Conservation (phyloP, 352 stramenopile genomes). For the Saprolegnia diclina region DNA sequence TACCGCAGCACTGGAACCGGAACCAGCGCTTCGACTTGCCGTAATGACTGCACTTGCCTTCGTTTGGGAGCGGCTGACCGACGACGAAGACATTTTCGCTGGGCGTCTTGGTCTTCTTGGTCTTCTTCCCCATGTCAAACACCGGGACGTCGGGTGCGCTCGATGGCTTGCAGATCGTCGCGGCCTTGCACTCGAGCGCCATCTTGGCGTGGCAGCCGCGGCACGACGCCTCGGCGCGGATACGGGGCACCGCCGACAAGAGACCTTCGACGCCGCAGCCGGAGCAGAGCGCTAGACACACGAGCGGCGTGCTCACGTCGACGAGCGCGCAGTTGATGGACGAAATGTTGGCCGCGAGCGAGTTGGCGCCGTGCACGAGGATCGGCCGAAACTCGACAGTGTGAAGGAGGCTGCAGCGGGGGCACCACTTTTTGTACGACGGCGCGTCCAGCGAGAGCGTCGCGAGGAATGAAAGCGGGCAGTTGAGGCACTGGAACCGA, state of each 20-base stretch:
- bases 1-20: conserved; percentile 80
- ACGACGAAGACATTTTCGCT: conserved; percentile 50
- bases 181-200: conserved; percentile 38
- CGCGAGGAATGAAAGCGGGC: conserved; percentile 65
- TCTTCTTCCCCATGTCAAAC: conserved; percentile 32
- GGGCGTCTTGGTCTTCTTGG: conserved; percentile 37
- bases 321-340: conserved; percentile 65
- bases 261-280: conserved; percentile 62
- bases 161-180: conserved; percentile 13
- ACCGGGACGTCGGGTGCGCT: background rate
- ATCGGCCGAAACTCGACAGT: conserved; percentile 55
- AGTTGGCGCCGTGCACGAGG: conserved; percentile 62
- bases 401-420: conserved; percentile 67
- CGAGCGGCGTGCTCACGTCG: conserved; percentile 54
- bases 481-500: conserved; percentile 66
- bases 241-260: conserved; percentile 43
- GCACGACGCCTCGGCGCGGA: conserved; percentile 57
- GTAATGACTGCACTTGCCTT: conserved; percentile 73
- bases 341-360: conserved; percentile 59
- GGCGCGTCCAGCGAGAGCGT: conserved; percentile 41
- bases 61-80: conserved; percentile 60
- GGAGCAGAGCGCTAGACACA: conserved; percentile 66
- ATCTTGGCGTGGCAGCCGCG: conserved; percentile 78
- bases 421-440: conserved; percentile 69
- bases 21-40: conserved; percentile 77